Conservation (phyloP, 1,284 basidiomycete species). For the Ustilago nuda region DNA sequence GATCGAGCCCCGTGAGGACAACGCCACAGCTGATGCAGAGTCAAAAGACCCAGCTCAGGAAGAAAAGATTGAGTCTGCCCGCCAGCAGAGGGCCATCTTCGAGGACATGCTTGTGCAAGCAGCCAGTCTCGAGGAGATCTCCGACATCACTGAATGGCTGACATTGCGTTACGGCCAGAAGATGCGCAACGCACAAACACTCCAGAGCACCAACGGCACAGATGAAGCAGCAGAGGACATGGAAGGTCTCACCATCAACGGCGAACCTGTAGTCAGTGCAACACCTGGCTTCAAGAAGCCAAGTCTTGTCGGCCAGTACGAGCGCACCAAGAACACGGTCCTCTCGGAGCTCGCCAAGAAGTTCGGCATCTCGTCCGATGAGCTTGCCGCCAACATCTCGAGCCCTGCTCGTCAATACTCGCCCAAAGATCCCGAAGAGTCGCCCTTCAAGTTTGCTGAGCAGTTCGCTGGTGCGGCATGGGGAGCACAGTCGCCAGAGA, state of each 20-base stretch:
- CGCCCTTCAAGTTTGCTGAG: constrained; percentile 53
- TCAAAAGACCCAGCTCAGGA: constrained; percentile 6
- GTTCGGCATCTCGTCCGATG: constrained; percentile 81
- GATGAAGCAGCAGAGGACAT: constrained; percentile 73
- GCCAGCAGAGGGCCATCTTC: constrained; percentile 36
- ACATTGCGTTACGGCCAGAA: constrained; percentile 78
- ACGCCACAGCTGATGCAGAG: constrained; percentile 70
- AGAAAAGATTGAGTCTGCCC: constrained; percentile 15
- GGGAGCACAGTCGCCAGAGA: constrained; percentile 51
- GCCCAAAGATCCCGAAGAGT: constrained; percentile 74
- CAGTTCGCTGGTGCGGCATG: constrained; percentile 64
- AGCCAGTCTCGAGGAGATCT: constrained; percentile 82
- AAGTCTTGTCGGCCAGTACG: constrained; percentile 86
- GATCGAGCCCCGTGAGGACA: constrained; percentile 78
- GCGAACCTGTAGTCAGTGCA: constrained; percentile 67
- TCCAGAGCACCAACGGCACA: constrained; percentile 77
- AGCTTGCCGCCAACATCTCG: constrained; percentile 83
- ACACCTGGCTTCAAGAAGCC: constrained; percentile 78
- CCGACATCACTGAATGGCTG: constrained; percentile 92
- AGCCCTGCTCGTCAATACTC: constrained; percentile 73
- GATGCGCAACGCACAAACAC: constrained; percentile 62
- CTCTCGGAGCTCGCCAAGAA: constrained; percentile 81
- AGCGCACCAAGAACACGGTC: constrained; percentile 82
- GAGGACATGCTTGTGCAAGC: constrained; percentile 68
- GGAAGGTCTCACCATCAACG: constrained; percentile 41